phyloP scores from a whole-genome alignment of 805 yeast genomes.

The Starmerella vaccinii region DNA sequence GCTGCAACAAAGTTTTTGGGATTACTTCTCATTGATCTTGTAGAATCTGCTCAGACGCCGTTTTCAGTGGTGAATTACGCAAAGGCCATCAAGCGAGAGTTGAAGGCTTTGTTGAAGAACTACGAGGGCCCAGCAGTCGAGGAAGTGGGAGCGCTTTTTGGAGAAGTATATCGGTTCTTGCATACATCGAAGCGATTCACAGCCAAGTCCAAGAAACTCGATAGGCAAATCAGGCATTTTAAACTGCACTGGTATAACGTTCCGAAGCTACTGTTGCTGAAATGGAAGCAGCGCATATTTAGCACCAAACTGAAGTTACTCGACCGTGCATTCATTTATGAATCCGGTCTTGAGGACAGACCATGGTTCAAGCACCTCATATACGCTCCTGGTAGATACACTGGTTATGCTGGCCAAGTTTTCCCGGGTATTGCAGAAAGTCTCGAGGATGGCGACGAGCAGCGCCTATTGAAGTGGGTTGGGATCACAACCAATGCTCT shows the following conservation, averaged over 20 bases:
- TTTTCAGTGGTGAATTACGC: conserved; percentile 39
- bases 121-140: conserved; percentile 17
- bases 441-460: conserved; percentile 38
- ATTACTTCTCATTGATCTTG: conserved; percentile 38
- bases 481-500: conserved; percentile 27
- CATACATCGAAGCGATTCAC: conserved; percentile 39
- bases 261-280: conserved; percentile 37
- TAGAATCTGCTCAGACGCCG: conserved; percentile 40
- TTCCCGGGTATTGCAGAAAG: conserved; percentile 49
- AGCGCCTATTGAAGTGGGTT: conserved; percentile 35
- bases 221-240: conserved; percentile 52
- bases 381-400: conserved; percentile 50
- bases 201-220: conserved; percentile 38
- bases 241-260: conserved; percentile 30
- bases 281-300: conserved; percentile 16
- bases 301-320: conserved; percentile 36
- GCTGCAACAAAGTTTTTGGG: conserved; percentile 47
- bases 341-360: conserved; percentile 42
- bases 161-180: conserved; percentile 24
- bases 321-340: conserved; percentile 40
- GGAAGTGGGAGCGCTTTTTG: conserved; percentile 18
- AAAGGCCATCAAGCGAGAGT: conserved; percentile 32
- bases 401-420: conserved; percentile 51
- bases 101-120: conserved; percentile 30
- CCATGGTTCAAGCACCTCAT: conserved; percentile 51